Percentiles rank a stretch among this genome's conserved stretches.
Evolutionary conservation across 108 stramenopile genomes (phyloP).

Genomic region (Skeletonema costatum): DNA sequence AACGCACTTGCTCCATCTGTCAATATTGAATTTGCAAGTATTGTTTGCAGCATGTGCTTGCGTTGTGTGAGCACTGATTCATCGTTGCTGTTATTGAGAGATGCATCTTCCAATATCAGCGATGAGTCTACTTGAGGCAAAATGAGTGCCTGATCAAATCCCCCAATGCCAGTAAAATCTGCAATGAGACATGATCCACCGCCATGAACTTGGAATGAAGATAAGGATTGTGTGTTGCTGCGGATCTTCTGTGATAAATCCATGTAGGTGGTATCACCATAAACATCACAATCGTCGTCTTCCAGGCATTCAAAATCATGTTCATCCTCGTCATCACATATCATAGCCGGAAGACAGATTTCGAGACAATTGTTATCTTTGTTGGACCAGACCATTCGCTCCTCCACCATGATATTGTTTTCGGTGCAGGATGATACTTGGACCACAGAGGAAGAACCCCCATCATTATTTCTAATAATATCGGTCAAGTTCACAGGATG

Average conservation of each 20-base stretch:
- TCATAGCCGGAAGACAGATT: conserved; percentile 3
- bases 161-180: conserved; percentile 39
- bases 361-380: background rate
- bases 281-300: background rate
- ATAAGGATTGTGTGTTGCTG: background rate
- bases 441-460: background rate
- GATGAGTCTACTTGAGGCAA: conserved; percentile 18
- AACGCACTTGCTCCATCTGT: conserved; percentile 35
- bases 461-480: no score
- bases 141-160: conserved; percentile 32
- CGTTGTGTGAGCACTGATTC: conserved; percentile 1
- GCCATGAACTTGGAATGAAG: conserved; percentile 12
- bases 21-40: conserved; percentile 32
- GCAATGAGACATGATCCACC: conserved; percentile 42
- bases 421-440: background rate
- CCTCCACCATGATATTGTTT: background rate
- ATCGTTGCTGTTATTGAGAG: background rate
- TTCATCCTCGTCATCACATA: background rate
- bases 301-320: background rate
- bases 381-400: background rate
- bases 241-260: background rate
- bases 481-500: conserved; percentile 1
- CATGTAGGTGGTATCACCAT: background rate
- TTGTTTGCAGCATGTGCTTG: conserved; percentile 9
- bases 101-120: background rate